Conservation (phyloP, 257 asterid genomes). For the Primulina huaijiensis region DNA sequence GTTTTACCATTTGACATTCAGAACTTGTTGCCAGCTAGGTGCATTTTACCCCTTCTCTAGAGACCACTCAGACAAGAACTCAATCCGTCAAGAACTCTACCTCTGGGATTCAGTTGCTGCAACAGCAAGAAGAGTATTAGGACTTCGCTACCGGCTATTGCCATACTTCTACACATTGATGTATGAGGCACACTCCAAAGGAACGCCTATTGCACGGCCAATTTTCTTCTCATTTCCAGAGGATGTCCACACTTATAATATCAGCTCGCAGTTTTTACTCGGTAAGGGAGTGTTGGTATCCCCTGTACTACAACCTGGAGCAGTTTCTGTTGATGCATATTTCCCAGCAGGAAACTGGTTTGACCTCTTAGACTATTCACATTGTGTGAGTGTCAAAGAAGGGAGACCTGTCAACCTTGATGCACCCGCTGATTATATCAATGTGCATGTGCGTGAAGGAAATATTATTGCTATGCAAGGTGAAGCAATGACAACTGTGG, state of each 20-base stretch:
- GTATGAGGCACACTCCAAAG: slow-evolving; percentile 44
- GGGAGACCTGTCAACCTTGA: slow-evolving; percentile 39
- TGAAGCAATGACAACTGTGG: slow-evolving; percentile 51
- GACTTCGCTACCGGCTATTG: slow-evolving; percentile 40
- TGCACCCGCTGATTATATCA: slow-evolving; percentile 52
- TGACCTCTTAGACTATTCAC: slow-evolving; percentile 49
- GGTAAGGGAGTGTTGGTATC: slow-evolving; percentile 59
- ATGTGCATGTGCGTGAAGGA: slow-evolving; percentile 52
- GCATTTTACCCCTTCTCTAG: slow-evolving; percentile 61
- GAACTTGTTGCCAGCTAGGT: slow-evolving; percentile 64
- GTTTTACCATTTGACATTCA: slow-evolving; percentile 33
- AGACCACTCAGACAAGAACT: slow-evolving; percentile 35
- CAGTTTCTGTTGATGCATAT: slow-evolving; percentile 46
- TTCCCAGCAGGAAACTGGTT: slow-evolving; percentile 68
- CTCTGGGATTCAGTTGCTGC: slow-evolving; percentile 50
- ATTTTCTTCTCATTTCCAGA: slow-evolving; percentile 56
- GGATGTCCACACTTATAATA: slow-evolving; percentile 39
- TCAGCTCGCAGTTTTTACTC: slow-evolving; percentile 50
- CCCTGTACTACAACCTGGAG: slow-evolving; percentile 47
- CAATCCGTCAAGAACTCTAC: slow-evolving; percentile 45
- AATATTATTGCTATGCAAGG: slow-evolving; percentile 54
- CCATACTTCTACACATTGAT: slow-evolving; percentile 46
- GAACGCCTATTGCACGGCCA: slow-evolving; percentile 46
- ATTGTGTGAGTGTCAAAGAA: slow-evolving; percentile 23
- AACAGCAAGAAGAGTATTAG: slow-evolving; percentile 46